Evolutionary conservation across 2,329 filamentous ascomycete genomes (phyloP), one percentile per base, ranked within the genome.

Genomic region (Aspergillus neoniger): DNA sequence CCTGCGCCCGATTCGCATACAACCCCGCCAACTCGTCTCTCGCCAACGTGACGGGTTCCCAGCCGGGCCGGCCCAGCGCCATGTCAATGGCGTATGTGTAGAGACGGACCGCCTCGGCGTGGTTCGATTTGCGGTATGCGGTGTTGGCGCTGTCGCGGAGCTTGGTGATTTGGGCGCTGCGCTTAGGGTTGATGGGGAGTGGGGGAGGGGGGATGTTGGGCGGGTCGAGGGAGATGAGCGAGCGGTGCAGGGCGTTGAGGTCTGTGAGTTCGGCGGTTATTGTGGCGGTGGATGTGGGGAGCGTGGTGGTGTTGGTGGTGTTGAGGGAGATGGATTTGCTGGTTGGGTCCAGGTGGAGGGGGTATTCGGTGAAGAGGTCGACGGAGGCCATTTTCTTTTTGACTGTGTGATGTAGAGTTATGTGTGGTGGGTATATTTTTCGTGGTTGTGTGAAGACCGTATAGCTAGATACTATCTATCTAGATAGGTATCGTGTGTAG

Each of bases 61-160:
- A 99, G 14, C 85, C 79, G 0, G 95, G 94, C 4, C 95, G 84
- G 8, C 83, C 83, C 41, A 92, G 80, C 3, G 92, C 94, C 93
- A 98, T 96, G 66, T 95, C 88, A 58, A 98, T 85, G 1, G 91
- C 93, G n/a, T 94, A 85, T 0, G 85, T 85, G 81, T 98, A 97
- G 68, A 93, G 84, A 68, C 88, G 88, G 67, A 92, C 83, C 4
- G 94, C 94, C 57, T 96, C 91, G 58, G 77, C 78, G 79, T 90
- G 87, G 67, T 87, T 84, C 69, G 85, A 85, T 78, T 94, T 93
- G 77, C 91, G 90, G 82, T 91, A 94, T 68, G 91, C 87, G 60
- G 81, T 81, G 81, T 96, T 96, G 70, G 92, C 94, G 59, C 85
- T 85, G 76, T 98, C 95, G 74, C 92, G 91, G 67, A 98, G 88